These are phyloP conservation scores for Nigrograna mackinnonii DNA, from an alignment of 2,329 filamentous ascomycete genomes.

Conservation along the genomic window DNA sequence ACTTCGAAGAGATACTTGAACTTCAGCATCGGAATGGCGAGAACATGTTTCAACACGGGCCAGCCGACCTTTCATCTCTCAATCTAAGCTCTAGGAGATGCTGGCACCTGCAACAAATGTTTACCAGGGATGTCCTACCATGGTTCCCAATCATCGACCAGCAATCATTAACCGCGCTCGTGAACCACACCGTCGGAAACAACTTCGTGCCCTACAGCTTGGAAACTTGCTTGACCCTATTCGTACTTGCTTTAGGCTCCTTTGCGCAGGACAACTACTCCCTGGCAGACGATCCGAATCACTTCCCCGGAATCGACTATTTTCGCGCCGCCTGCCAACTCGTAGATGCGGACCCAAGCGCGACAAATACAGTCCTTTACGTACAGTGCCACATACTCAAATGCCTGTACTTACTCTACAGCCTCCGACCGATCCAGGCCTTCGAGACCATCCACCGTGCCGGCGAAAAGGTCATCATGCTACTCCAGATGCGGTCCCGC, in stretches of 20 bases:
- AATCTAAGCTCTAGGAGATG: neutral
- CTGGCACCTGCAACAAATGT: neutral
- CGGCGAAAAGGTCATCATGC: neutral
- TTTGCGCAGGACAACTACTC: neutral
- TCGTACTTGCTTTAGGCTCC: neutral
- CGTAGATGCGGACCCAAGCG: neutral
- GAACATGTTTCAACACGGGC: neutral
- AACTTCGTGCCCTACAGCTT: neutral
- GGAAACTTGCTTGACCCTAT: neutral
- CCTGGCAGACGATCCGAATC: neutral
- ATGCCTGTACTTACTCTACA: neutral
- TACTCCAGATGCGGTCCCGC: neutral
- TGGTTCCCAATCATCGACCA: neutral
- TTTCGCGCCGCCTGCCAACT: neutral
- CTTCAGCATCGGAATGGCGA: neutral
- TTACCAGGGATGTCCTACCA: neutral
- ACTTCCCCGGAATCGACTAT: neutral
- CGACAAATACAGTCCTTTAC: neutral
- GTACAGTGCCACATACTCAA: neutral
- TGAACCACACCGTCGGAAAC: neutral
- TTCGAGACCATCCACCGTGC: neutral
- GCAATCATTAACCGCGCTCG: neutral
- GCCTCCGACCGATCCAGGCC: neutral
- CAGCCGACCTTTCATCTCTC: neutral
- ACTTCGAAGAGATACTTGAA: neutral